Percentiles rank a stretch among this genome's conserved stretches.
phyloP scores from a whole-genome alignment of 345 rosid species.

The Arabis hirsuta region DNA sequence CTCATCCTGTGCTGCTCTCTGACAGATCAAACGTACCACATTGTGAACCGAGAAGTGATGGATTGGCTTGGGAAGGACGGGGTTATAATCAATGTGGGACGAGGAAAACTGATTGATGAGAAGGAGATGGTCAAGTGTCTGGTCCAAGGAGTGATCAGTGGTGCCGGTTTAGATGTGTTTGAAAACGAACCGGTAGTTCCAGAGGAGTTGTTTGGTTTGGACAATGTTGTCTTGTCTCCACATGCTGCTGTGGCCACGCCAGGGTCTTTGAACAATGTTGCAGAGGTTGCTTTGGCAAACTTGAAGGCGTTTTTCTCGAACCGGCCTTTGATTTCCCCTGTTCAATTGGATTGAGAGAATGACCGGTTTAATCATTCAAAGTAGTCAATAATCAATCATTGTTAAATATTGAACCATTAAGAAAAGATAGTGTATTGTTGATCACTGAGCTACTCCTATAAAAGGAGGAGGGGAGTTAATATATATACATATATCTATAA shows the following conservation, averaged over 20 bases:
- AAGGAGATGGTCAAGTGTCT: conserved; percentile 61
- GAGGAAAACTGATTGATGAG: conserved; percentile 36
- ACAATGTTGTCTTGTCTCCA: conserved; percentile 72
- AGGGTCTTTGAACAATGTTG: conserved; percentile 48
- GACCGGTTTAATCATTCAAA: conserved; percentile 4
- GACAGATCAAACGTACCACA: conserved; percentile 31
- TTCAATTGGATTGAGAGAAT: conserved; percentile 14
- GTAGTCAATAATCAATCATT: no score
- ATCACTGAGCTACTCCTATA: no score
- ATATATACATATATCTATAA: no score
- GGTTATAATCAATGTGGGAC: conserved; percentile 29
- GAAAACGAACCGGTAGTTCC: conserved; percentile 72
- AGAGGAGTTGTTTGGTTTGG: conserved; percentile 49
- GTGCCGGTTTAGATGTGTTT: conserved; percentile 77
- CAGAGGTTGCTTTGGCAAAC: conserved; percentile 51
- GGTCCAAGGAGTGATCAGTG: conserved; percentile 59
- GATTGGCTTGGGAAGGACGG: conserved; percentile 28
- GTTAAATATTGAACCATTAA: no score
- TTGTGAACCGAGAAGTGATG: conserved; percentile 36
- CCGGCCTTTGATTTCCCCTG: conserved; percentile 48
- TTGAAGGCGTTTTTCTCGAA: conserved; percentile 64
- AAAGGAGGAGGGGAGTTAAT: no score
- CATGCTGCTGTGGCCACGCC: conserved; percentile 58
- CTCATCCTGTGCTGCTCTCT: conserved; percentile 27
- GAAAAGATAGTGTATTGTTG: no score